These are phyloP conservation scores for Boletus calvinii DNA, from an alignment of 1,284 basidiomycete genomes.

Conservation along the genomic window DNA sequence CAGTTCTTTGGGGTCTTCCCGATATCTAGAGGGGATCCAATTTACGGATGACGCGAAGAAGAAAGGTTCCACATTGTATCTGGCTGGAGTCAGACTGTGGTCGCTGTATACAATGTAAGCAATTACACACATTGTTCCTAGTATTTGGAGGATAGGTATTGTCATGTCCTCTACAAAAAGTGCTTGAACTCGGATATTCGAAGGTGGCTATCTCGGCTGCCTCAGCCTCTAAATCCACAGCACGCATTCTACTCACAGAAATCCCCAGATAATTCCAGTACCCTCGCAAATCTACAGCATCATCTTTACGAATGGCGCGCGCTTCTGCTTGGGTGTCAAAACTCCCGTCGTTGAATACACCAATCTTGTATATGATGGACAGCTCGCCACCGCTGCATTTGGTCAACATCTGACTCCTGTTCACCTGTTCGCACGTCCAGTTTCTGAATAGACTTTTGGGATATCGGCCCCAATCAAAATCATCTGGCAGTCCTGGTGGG, in stretches of 20 bases:
- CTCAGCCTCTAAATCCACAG: constrained; percentile 1
- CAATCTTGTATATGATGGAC: constrained; percentile 41
- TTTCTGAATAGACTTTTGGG: constrained; percentile 49
- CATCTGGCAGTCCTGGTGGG: not conserved
- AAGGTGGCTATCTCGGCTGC: constrained; percentile 29
- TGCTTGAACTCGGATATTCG: constrained; percentile 40
- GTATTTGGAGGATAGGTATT: constrained; percentile 47
- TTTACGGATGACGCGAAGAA: constrained; percentile 56
- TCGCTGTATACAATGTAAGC: not conserved
- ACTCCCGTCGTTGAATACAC: constrained; percentile 39
- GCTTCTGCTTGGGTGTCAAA: constrained; percentile 17
- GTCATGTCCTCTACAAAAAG: constrained; percentile 51
- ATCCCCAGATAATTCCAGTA: constrained; percentile 23
- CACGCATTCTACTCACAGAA: constrained; percentile 20
- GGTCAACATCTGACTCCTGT: constrained; percentile 39
- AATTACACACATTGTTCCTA: constrained; percentile 45
- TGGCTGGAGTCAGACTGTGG: constrained; percentile 10
- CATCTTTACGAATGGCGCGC: constrained; percentile 5
- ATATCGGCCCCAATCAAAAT: constrained; percentile 33
- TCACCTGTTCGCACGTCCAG: constrained; percentile 46
- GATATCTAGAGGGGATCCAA: constrained; percentile 55
- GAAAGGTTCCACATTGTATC: constrained; percentile 49
- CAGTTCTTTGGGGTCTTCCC: constrained; percentile 38
- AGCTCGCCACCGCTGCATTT: constrained; percentile 21
- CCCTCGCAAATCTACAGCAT: constrained; percentile 1